Conservation (phyloP, 768 basidiomycete genomes). For the Hygrocybe coccinea region DNA sequence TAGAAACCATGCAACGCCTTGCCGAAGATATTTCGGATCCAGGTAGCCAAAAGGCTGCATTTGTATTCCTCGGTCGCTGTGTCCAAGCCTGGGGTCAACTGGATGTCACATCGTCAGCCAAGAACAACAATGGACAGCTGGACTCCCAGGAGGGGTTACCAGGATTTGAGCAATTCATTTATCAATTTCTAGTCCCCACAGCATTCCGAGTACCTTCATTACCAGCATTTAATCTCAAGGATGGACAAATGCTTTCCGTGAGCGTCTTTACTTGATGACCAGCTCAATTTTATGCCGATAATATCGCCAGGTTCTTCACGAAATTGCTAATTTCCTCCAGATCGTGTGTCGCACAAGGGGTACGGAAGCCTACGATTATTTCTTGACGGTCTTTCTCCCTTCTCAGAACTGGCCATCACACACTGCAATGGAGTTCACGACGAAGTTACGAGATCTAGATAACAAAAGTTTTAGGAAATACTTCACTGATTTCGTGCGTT, state of each 20-base stretch:
- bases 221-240: constrained; percentile 80
- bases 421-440: constrained; percentile 70
- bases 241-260: constrained; percentile 81
- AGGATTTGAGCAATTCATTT: constrained; percentile 90
- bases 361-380: constrained; percentile 76
- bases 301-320: constrained; percentile 60
- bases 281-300: not conserved
- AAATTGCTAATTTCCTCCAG: constrained; percentile 84
- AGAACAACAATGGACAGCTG: constrained; percentile 30
- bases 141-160: constrained; percentile 49
- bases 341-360: constrained; percentile 71
- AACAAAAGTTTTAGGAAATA: constrained; percentile 78
- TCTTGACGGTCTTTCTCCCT: constrained; percentile 76
- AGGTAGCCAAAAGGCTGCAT: constrained; percentile 69
- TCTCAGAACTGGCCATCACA: constrained; percentile 83
- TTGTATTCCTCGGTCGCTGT: constrained; percentile 70
- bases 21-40: constrained; percentile 76
- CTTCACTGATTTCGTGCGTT: constrained; percentile 77
- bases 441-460: constrained; percentile 70
- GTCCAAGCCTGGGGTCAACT: constrained; percentile 66
- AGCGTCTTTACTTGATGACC: constrained; percentile 28
- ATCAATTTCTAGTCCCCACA: constrained; percentile 76
- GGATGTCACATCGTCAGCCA: constrained; percentile 26
- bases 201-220: constrained; percentile 78
- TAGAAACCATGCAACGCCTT: constrained; percentile 67